Evolutionary conservation across 768 basidiomycete species (phyloP).

Genomic region (Tricholoma saponaceum): DNA sequence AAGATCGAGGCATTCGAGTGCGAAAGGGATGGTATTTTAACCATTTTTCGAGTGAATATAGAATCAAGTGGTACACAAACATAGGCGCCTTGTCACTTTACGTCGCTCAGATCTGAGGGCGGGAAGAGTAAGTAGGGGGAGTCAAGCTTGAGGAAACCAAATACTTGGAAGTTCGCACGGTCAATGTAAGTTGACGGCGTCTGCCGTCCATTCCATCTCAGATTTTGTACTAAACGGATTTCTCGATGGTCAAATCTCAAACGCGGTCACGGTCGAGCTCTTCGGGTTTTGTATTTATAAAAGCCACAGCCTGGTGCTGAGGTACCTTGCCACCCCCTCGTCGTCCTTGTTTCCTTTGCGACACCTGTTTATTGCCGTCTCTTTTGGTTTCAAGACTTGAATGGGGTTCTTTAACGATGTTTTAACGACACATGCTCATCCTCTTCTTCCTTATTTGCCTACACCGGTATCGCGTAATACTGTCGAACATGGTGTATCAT

Average conservation of each 20-base stretch:
- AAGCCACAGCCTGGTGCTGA: slow-evolving; percentile 17
- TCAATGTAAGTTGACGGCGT: slow-evolving; percentile 17
- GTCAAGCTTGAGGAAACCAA: slow-evolving; percentile 4
- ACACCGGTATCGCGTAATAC: slow-evolving; percentile 22
- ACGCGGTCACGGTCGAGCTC: slow-evolving; percentile 10
- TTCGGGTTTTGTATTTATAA: slow-evolving; percentile 17
- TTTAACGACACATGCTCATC: slow-evolving; percentile 19
- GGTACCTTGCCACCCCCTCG: background rate
- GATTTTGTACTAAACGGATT: slow-evolving; percentile 9
- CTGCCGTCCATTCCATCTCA: slow-evolving; percentile 17
- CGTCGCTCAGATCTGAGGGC: too few relatives aligned
- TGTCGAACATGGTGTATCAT: slow-evolving; percentile 33
- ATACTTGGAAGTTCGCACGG: slow-evolving; percentile 18
- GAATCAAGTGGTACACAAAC: background rate
- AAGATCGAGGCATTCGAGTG: too few relatives aligned
- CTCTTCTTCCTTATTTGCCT: slow-evolving; percentile 14
- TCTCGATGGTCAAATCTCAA: slow-evolving; percentile 1
- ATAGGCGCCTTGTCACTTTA: slow-evolving; percentile 6
- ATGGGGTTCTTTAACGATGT: slow-evolving; percentile 29
- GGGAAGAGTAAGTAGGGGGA: background rate
- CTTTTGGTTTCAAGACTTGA: slow-evolving; percentile 8
- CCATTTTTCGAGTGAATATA: background rate
- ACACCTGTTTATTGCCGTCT: slow-evolving; percentile 9
- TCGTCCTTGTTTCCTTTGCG: slow-evolving; percentile 1
- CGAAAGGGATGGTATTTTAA: too few relatives aligned